Base-by-base conservation (phyloP, 495 filamentous ascomycete species). In the Aspergillus avenaceus region DNA sequence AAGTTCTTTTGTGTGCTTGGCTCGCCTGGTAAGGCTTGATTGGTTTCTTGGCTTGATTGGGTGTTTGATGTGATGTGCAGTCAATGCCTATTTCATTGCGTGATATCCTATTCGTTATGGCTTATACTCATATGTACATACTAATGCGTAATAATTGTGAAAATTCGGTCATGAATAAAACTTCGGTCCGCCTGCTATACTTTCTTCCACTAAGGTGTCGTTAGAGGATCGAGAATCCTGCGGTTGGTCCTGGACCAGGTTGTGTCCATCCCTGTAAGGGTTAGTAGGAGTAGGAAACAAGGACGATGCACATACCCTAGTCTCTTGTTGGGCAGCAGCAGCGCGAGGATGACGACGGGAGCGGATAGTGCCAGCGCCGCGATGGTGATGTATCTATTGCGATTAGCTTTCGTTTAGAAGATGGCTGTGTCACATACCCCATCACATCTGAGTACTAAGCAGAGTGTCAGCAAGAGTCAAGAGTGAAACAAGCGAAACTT, bases 371-470 rank as follows among this genome's bases (percentile, higher is more conserved):
- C 72, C 24, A 76, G 48, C 0, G 72, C 70, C n/a, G 72, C 65
- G 41, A 73, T 73, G 2, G 73, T 75, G 45, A 76, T 71, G 40
- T 68, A 72, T 38, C 64, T 63, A 23, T 21, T 25, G 7, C 21
- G n/a, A 32, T 48, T 29, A 42, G 36, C 44, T 31, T 41, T 28
- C n/a, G 44, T 16, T 25, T 18, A n/a, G 7, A n/a, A 8, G 2
- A 2, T 6, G 14, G 5, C 13, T 2, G 18, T 2, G 12, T 7
- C 2, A 53, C 60, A 19, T 26, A 63, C 55, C 66, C 64, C 65
- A 76, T 64, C 5, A 75, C 69, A 58, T 72, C 66, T 1, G 71
- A 73, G 45, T 71, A 76, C 71, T 76, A 51, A 8, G 29, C 11
- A 8, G 1, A 21, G 14, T 4, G 37, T 66, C 28, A 66, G 58